Evolutionary conservation across 768 basidiomycete species (phyloP), one percentile per base, ranked within the genome.

Genomic region (Melanogaster broomeanus): DNA sequence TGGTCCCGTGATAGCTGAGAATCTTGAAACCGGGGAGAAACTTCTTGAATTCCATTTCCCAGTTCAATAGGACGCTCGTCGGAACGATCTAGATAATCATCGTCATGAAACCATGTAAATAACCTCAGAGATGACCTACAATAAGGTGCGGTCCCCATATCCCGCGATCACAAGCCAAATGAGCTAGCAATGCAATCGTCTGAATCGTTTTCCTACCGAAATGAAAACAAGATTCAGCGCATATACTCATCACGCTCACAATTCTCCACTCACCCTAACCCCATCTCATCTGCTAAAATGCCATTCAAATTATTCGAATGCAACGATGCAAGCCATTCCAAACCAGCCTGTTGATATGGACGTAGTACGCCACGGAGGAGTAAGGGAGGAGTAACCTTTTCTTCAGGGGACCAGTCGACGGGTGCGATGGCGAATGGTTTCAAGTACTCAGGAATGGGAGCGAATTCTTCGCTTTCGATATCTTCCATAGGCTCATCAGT

Each of bases 31-130:
- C 89, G 0, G 95, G 95, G 1, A 93, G 77, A 68, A 98, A 97
- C 66, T 94, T 95, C 66, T 93, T 90, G 74, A 97, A 97, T 65
- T 98, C 95, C 87, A 92, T 89, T 64, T 91, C 87, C 95, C 94
- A 98, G 67, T 97, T 97, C 49, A 96, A 75, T 38, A 98, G 75
- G 16, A 98, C 96, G 49, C 92, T 93, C 10, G 96, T 91, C 1
- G 97, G 97, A 50, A 86, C 90, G 61, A 96, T 84, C 84, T 86
- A 59, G 1, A 42, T 25, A 33, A 45, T 15, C 33, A 37, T 48
- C 42, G 35, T 33, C 45, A 37, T 24, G 4, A 49, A 16, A 18
- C 3, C 16, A 15, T 4, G 25, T 52, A n/a, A 28, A 42, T 25
- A 15, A 15, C 3, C 28, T 46, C 7, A 12, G 8, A 30, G 33